phyloP scores from a whole-genome alignment of 1,284 basidiomycete species.

The Microbotryomycetes sp. region DNA sequence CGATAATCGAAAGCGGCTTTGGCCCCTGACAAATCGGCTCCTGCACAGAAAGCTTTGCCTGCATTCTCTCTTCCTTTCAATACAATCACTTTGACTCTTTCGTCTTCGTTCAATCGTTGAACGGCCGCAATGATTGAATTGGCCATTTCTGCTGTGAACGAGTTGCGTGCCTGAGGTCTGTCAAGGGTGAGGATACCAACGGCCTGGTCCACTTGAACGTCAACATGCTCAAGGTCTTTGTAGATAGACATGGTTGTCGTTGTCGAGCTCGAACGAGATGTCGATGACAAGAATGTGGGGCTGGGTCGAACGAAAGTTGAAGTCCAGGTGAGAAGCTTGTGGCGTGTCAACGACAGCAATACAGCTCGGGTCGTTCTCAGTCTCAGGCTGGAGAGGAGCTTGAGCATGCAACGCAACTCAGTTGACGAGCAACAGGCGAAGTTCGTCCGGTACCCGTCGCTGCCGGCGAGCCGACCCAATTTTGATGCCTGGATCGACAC shows the following conservation, averaged over 20 bases:
- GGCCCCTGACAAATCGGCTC: not conserved
- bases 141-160: slow-evolving; percentile 10
- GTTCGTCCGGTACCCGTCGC: no score
- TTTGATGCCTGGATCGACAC: no score
- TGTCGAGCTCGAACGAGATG: not conserved
- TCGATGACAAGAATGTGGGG: not conserved
- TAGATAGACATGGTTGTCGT: not conserved
- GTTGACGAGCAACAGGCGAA: no score
- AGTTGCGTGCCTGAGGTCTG: slow-evolving; percentile 6
- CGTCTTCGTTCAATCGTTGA: slow-evolving; percentile 3
- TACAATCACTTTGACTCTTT: slow-evolving; percentile 12
- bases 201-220: not conserved
- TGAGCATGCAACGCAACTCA: no score
- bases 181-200: slow-evolving; percentile 10
- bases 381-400: no score
- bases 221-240: slow-evolving; percentile 3
- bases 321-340: no score
- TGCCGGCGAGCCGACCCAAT: no score
- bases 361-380: no score
- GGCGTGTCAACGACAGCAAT: no score
- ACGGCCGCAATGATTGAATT: slow-evolving; percentile 1
- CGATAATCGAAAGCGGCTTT: not conserved
- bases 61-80: not conserved
- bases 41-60: slow-evolving; percentile 15
- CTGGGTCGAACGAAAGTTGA: no score